Percentiles rank a stretch among this genome's conserved stretches.
Evolutionary conservation across 2,329 filamentous ascomycete species (phyloP).

Genomic region (Penicillium capsulatum): DNA sequence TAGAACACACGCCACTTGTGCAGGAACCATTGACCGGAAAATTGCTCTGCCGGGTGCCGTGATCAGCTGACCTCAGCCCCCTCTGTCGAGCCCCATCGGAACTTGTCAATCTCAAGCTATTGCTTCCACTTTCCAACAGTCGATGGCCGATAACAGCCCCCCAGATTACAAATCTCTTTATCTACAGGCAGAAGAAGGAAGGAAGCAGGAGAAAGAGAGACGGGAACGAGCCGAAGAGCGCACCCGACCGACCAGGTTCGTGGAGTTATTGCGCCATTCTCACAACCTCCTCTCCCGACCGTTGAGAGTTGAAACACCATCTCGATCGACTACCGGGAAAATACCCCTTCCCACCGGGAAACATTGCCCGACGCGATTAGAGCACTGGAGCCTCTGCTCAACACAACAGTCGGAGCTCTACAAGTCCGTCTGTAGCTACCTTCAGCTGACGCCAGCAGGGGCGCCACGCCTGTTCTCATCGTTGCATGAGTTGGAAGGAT

Average conservation of each 20-base stretch:
- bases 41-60: no score
- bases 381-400: constrained; percentile 12
- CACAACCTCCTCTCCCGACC: constrained; percentile 15
- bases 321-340: constrained; percentile 14
- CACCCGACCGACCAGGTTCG: neutral
- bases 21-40: no score
- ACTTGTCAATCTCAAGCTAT: no score
- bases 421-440: constrained; percentile 9
- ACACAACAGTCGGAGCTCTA: constrained; percentile 13
- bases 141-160: no score
- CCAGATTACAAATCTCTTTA: neutral
- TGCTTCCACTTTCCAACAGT: no score
- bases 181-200: neutral
- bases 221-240: neutral
- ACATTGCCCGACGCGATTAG: constrained; percentile 14
- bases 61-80: no score
- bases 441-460: neutral
- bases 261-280: constrained; percentile 14
- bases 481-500: neutral
- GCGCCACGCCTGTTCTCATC: neutral
- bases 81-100: no score
- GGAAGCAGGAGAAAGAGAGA: neutral
- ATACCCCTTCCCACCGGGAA: constrained; percentile 15
- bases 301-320: constrained; percentile 10
- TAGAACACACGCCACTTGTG: no score